A percentile compares a stretch with the other conserved stretches of the same genome.
Evolutionary conservation across 179 eudicot species (phyloP).

Genomic region (Spergularia azorica): DNA sequence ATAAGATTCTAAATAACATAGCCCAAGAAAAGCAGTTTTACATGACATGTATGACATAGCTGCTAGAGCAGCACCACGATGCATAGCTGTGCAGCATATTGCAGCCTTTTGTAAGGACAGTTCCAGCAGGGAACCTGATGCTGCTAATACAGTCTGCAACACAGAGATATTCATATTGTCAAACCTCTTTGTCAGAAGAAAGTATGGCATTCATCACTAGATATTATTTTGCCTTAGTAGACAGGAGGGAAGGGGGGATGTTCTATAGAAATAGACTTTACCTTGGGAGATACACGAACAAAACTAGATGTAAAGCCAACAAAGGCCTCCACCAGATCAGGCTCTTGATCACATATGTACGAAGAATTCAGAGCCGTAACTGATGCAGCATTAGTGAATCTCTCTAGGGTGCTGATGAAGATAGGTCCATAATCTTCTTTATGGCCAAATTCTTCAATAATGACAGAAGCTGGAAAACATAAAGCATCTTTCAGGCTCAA

Average conservation of each 20-base stretch:
- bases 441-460: conserved; percentile 84
- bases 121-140: conserved; percentile 81
- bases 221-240: background rate
- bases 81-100: conserved; percentile 98
- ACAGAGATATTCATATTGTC: conserved; percentile 13
- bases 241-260: background rate
- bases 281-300: conserved; percentile 85
- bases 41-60: conserved; percentile 97
- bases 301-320: conserved; percentile 72
- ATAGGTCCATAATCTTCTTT: conserved; percentile 82
- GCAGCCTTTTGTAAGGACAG: conserved; percentile 91
- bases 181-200: background rate
- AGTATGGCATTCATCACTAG: background rate
- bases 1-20: conserved; percentile 7
- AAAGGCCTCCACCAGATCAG: conserved; percentile 93
- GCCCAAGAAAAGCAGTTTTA: conserved; percentile 37
- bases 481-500: conserved; percentile 12
- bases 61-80: conserved; percentile 98
- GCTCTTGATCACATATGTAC: conserved; percentile 96
- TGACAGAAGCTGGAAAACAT: conserved; percentile 69
- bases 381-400: conserved; percentile 84
- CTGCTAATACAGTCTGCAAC: conserved; percentile 72
- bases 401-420: conserved; percentile 76
- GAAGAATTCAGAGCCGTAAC: conserved; percentile 85
- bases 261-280: conserved; percentile 20